Evolutionary conservation across 352 stramenopile species (phyloP), one percentile per base, ranked within the genome.

Genomic region (Elongisporangium undulatum): DNA sequence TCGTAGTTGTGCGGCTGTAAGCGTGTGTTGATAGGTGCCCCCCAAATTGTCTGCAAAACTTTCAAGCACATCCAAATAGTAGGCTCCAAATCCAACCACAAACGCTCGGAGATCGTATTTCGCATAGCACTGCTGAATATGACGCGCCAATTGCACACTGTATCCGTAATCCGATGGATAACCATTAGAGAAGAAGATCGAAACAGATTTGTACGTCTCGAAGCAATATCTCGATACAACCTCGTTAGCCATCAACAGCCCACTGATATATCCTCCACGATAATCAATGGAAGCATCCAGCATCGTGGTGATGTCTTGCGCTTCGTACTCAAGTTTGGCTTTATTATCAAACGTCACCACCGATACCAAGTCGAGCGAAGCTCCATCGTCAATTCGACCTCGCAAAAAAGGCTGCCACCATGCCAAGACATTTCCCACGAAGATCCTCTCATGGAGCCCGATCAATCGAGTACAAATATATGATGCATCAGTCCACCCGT

Each of bases 131-230:
- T 63, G 50, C 4, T 58, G 56, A 34, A 90, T 82, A 49, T 88
- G 62, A 6, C 56, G 29, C 4, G 74, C 82, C 15, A 89, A 57
- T 22, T 69, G 58, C 34, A 86, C 60, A 8, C 68, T 72, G 56
- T 63, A 24, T 0, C 39, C 15, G 2, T 68, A 53, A 19, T 87
- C 71, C 0, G 55, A 50, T 5, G 82, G 77, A 10, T 68, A 67
- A 0, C 82, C 82, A 55, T 92, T 78, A 34, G 76, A 82, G 41
- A 86, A 84, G 49, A 86, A 82, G 20, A 86, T 55, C 7, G 84
- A 8, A 8, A 82, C 77, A 0, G 68, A 69, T 49, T 83, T 78
- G 67, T 77, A 87, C 34, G 60, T 55, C 29, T 78, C 62, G 49
- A 85, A 77, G 6, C 71, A 56, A 23, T 78, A 81, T 15, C 80